Evolutionary conservation across 2,329 filamentous ascomycete genomes (phyloP).

Genomic region (Sclerotiophoma versabilis): DNA sequence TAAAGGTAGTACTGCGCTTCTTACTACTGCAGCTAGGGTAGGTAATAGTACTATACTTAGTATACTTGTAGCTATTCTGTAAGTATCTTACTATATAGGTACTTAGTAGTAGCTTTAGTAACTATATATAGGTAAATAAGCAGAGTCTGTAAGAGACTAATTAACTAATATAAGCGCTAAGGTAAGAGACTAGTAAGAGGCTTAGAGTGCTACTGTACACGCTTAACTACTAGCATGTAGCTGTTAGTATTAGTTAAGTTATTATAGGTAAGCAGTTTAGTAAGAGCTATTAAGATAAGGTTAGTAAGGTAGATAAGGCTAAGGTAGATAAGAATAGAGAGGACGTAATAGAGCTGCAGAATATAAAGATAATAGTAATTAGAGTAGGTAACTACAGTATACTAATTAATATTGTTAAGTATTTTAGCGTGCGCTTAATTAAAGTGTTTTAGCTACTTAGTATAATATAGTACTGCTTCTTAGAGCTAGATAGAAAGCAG

Average conservation of each 20-base stretch:
- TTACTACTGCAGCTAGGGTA: constrained; percentile 26
- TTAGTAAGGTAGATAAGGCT: constrained; percentile 24
- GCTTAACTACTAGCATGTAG: constrained; percentile 21
- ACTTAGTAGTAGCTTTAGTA: constrained; percentile 15
- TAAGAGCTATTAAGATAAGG: constrained; percentile 25
- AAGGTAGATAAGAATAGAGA: constrained; percentile 23
- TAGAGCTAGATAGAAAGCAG: not conserved
- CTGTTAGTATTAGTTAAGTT: constrained; percentile 22
- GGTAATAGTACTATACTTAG: constrained; percentile 30
- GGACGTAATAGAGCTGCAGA: constrained; percentile 17
- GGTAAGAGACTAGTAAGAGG: constrained; percentile 22
- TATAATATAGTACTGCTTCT: not conserved
- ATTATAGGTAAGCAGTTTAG: constrained; percentile 21
- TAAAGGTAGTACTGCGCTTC: constrained; percentile 34
- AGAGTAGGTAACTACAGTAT: constrained; percentile 20
- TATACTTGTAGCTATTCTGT: too few species aligned
- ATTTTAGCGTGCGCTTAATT: constrained; percentile 29
- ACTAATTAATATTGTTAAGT: constrained; percentile 26
- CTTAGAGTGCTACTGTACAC: constrained; percentile 23
- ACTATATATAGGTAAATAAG: constrained; percentile 19
- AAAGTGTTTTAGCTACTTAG: constrained; percentile 17
- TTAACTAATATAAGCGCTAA: constrained; percentile 20
- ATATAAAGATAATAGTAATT: constrained; percentile 15
- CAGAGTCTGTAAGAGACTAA: constrained; percentile 18
- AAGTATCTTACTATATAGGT: too few species aligned